A percentile compares a stretch with the other conserved stretches of the same genome.
These are phyloP conservation scores for Lactarius evosmus DNA, from an alignment of 768 basidiomycete species.

Conservation along the genomic window DNA sequence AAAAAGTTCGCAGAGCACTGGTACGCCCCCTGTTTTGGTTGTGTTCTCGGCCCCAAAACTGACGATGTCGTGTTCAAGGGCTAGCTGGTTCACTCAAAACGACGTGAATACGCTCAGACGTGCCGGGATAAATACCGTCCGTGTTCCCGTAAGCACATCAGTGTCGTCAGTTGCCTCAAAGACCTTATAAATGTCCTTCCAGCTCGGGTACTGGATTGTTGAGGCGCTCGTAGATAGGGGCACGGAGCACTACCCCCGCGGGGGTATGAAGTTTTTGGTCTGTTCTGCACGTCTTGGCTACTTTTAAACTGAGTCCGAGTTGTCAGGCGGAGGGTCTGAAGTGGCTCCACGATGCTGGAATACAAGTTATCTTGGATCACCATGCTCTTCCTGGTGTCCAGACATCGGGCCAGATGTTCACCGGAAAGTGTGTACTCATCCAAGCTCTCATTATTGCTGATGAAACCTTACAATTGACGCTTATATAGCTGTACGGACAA, in stretches of 20 bases:
- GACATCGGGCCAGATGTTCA: conserved; percentile 56
- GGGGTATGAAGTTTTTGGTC: conserved; percentile 65
- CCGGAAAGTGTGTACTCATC: conserved; percentile 51
- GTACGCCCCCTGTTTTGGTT: conserved; percentile 34
- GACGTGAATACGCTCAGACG: conserved; percentile 54
- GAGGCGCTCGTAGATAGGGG: conserved; percentile 63
- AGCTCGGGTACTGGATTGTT: conserved; percentile 84
- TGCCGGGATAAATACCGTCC: conserved; percentile 69
- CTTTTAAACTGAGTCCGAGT: not conserved
- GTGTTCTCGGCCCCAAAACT: not conserved
- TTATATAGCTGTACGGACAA: conserved; percentile 56
- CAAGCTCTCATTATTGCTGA: not conserved
- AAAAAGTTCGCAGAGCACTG: conserved; percentile 56
- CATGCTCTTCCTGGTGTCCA: conserved; percentile 73
- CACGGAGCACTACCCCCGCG: conserved; percentile 63
- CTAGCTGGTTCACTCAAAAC: conserved; percentile 65
- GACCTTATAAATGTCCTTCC: not conserved
- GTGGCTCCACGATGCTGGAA: conserved; percentile 59
- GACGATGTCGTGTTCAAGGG: conserved; percentile 37
- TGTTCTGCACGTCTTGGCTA: not conserved
- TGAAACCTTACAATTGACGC: not conserved
- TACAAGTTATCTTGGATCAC: conserved; percentile 64
- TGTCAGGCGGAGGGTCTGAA: conserved; percentile 57
- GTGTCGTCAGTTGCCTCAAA: not conserved
- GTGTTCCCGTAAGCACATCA: conserved; percentile 56